A percentile compares a stretch with the other conserved stretches of the same genome.
These are phyloP conservation scores for Aphelidium insulamus DNA, from an alignment of 371 early-diverging fungal genomes.

Conservation along the genomic window DNA sequence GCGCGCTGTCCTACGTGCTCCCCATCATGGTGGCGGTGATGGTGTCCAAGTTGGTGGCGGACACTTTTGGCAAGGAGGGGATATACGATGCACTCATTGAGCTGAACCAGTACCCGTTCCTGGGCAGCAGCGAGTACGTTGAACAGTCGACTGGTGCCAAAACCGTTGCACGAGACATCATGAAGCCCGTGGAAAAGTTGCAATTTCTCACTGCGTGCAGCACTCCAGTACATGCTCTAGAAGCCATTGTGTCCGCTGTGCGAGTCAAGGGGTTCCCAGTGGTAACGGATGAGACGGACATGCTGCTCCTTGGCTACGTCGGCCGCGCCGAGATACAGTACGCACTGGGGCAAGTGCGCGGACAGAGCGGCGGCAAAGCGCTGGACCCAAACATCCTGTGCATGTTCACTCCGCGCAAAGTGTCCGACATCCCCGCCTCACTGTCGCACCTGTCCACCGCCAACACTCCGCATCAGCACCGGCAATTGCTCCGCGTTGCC, in stretches of 20 bases:
- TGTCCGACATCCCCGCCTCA: neutral
- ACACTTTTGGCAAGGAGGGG: slow-evolving; percentile 34
- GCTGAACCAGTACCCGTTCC: slow-evolving; percentile 54
- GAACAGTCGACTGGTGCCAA: slow-evolving; percentile 31
- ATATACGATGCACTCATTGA: slow-evolving; percentile 67
- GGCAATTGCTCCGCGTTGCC: neutral
- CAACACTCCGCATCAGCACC: slow-evolving; percentile 2
- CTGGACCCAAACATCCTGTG: slow-evolving; percentile 11
- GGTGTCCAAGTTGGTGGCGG: slow-evolving; percentile 74
- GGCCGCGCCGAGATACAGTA: slow-evolving; percentile 58
- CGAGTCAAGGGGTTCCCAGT: slow-evolving; percentile 61
- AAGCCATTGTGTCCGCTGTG: slow-evolving; percentile 24
- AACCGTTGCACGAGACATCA: too few species aligned
- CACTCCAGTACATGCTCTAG: slow-evolving; percentile 30
- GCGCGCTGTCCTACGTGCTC: slow-evolving; percentile 53
- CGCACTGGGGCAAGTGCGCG: slow-evolving; percentile 22
- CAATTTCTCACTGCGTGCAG: slow-evolving; percentile 25
- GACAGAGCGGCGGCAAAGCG: slow-evolving; percentile 18
- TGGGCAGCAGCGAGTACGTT: slow-evolving; percentile 56
- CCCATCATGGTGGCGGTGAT: slow-evolving; percentile 79
- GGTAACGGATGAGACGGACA: slow-evolving; percentile 31
- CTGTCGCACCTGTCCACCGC: slow-evolving; percentile 13
- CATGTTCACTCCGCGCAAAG: too few species aligned
- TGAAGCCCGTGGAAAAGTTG: slow-evolving; percentile 31
- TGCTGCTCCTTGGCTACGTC: slow-evolving; percentile 57